A percentile compares a stretch with the other conserved stretches of the same genome.
Conservation (phyloP, 306 rosid genomes). For the Malus sylvestris region DNA sequence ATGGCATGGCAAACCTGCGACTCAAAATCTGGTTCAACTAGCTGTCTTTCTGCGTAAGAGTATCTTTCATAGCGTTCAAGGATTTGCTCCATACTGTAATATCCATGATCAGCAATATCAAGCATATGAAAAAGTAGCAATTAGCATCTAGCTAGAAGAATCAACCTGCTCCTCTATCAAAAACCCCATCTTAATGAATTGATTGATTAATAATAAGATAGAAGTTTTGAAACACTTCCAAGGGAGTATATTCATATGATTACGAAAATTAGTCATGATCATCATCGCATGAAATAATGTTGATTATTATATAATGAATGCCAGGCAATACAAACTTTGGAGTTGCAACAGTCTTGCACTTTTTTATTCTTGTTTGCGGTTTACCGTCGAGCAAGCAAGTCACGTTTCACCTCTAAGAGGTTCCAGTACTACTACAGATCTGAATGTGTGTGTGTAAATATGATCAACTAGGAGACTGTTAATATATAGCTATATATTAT, state of each 20-base stretch:
- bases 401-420: too few relatives aligned
- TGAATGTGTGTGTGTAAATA: too few relatives aligned
- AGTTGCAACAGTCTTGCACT: not conserved
- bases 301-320: not conserved
- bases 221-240: not conserved
- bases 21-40: constrained; percentile 32
- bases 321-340: not conserved
- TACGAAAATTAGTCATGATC: not conserved
- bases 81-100: constrained; percentile 74
- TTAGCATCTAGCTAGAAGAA: not conserved
- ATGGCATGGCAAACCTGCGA: constrained; percentile 34
- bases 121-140: not conserved
- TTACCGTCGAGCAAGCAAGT: too few relatives aligned
- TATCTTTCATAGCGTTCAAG: constrained; percentile 86
- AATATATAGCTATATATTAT: too few relatives aligned
- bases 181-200: not conserved
- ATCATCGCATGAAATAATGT: not conserved
- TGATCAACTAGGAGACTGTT: too few relatives aligned
- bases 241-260: not conserved
- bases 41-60: constrained; percentile 52
- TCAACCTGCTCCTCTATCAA: not conserved
- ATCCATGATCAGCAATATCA: not conserved
- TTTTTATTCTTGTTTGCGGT: too few relatives aligned
- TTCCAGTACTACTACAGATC: too few relatives aligned
- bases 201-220: not conserved